Evolutionary conservation across 352 stramenopile genomes (phyloP), one percentile per base, ranked within the genome.

Genomic region (Phytophthora litchii): DNA sequence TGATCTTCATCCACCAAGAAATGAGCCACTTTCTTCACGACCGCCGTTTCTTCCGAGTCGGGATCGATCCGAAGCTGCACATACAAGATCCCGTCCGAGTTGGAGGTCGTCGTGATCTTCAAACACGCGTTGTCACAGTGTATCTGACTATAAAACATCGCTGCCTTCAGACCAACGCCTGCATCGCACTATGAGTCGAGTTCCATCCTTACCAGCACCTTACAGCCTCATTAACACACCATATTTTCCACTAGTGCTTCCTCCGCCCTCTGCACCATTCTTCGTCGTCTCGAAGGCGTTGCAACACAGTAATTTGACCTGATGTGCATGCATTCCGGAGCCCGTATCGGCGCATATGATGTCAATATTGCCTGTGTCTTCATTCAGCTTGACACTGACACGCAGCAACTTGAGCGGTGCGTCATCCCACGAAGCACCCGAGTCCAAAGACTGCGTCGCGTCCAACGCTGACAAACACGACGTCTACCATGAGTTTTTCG

Each of bases 341-440:
- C 85, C 85, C 4, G 81, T 92, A 53, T 94, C 85, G 10, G 77
- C 78, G 48, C 85, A 94, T n/a, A 90, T 60, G 27, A 94, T 67
- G 49, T 91, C 81, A 35, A 92, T 47, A 16, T 54, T 57, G 11
- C 67, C 70, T 1, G 61, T 69, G 12, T 55, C 19, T n/a, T 34
- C 31, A 34, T 69, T 65, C 16, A 61, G 41, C 12, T 71, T 48
- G 5, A 88, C 76, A 12, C 44, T 56, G 12, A 94, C 60, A 1
- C 85, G 80, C 29, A 92, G 57, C 61, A 88, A 44, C 31, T 76
- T 64, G 13, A 67, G 49, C 13, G 62, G 19, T 1, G 43, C 73
- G 10, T 64, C 60, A 0, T 72, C 65, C 65, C 62, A 70, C 9
- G 54, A 69, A 11, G 16, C 37, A 7, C 60, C 48, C 10, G 49